Evolutionary conservation across 441 rosid species (phyloP), one percentile per base, ranked within the genome.

Genomic region (Croton laevigatus): DNA sequence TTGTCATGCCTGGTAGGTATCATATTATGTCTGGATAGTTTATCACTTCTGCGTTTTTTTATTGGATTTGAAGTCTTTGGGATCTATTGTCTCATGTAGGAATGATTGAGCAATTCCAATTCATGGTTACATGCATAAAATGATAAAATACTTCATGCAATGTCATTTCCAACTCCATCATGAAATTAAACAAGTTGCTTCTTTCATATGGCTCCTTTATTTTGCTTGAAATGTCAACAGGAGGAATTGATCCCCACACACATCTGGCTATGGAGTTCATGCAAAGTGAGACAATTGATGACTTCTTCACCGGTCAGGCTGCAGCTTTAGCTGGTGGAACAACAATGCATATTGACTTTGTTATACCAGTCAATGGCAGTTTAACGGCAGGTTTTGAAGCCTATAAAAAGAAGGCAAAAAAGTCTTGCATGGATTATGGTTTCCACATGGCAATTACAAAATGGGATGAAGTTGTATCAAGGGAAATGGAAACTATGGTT

Each of bases 321-420:
- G 99, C 99, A 65, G 99, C 99, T 46, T 80, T 92, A 83, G 97
- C 99, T 16, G 98, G 99, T 79, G 99, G 99, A 73, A 94, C 98
- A 65, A 94, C 97, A 53, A 92, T 90, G 99, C 98, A 92, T 72
- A 92, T 94, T 63, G 98, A 94, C 81, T 94, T 92, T 82, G 93
- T 86, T 74, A 84, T 89, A 68, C 99, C 99, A 20, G 84, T 90
- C 65, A 79, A 86, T 72, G 98, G 97, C 17, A 88, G 88, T 79
- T 85, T 92, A 71, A 75, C 62, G 49, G 91, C 96, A 68, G 98
- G 98, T 63, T 80, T 80, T 71, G 81, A 88, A 83, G 83, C 89
- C 57, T 94, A 92, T 72, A 84, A 84, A 73, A 84, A 84, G 63
- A 94, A 92, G 75, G 90, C 94, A 3, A 79, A 78, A 75, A 81